Conservation (phyloP, 2,329 filamentous ascomycete species). For the Waltergamsia citrina region DNA sequence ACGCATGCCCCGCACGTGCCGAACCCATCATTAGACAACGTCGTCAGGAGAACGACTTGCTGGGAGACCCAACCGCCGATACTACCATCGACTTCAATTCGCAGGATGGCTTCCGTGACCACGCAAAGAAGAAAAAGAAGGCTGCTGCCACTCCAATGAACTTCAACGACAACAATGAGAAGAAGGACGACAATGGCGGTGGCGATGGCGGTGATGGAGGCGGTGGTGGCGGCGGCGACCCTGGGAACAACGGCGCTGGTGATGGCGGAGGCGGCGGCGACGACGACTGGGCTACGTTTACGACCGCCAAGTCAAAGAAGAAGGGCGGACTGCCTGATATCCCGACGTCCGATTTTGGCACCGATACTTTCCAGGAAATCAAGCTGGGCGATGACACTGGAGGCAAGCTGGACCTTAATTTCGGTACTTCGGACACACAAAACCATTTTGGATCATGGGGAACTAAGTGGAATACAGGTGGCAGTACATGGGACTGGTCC, state of each 20-base stretch:
- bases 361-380: conserved; percentile 55
- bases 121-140: conserved; percentile 48
- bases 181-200: conserved; percentile 15
- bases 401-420: conserved; percentile 47
- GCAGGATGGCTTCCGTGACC: conserved; percentile 43
- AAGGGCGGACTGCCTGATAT: conserved; percentile 19
- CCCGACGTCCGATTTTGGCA: conserved; percentile 29
- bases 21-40: conserved; percentile 10
- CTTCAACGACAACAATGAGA: conserved; percentile 7
- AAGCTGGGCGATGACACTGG: conserved; percentile 50
- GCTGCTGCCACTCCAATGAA: conserved; percentile 21
- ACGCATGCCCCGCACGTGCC: conserved; percentile 9
- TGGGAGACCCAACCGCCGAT: conserved; percentile 34
- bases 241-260: conserved; percentile 7
- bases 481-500: conserved; percentile 33
- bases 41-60: conserved; percentile 21
- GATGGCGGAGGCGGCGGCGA: conserved; percentile 23
- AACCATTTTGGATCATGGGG: conserved; percentile 48
- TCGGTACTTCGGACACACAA: conserved; percentile 37
- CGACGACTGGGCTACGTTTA: conserved; percentile 19
- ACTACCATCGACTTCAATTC: conserved; percentile 48
- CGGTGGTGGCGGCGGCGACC: conserved; percentile 8
- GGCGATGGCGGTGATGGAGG: conserved; percentile 9
- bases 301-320: conserved; percentile 19
- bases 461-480: conserved; percentile 46